phyloP scores from a whole-genome alignment of 805 yeast genomes.

The Metschnikowia orientalis region DNA sequence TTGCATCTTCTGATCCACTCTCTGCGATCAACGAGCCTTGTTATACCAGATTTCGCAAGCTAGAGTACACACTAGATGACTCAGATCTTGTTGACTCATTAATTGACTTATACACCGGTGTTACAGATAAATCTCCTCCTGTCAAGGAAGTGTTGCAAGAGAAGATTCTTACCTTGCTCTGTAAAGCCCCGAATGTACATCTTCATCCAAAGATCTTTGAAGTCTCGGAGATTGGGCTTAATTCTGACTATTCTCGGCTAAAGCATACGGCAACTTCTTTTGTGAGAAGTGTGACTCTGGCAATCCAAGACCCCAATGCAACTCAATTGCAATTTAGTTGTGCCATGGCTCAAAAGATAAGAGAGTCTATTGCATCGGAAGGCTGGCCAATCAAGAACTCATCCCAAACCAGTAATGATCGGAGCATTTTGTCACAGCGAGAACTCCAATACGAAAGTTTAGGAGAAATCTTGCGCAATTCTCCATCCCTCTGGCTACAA shows the following conservation, averaged over 20 bases:
- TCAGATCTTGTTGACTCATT: constrained; percentile 39
- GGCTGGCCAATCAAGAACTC: constrained; percentile 55
- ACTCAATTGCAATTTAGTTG: constrained; percentile 23
- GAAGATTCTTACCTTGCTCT: constrained; percentile 46
- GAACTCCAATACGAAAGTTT: constrained; percentile 72
- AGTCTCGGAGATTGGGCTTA: constrained; percentile 57
- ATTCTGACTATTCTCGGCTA: constrained; percentile 48
- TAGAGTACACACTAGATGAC: constrained; percentile 51
- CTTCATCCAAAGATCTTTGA: constrained; percentile 36
- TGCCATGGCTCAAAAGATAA: constrained; percentile 49
- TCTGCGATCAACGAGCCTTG: constrained; percentile 55
- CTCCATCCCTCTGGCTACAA: constrained; percentile 35
- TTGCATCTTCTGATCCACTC: constrained; percentile 60
- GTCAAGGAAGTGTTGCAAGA: constrained; percentile 53
- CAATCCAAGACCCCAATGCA: constrained; percentile 8
- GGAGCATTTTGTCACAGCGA: constrained; percentile 42
- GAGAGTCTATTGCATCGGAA: constrained; percentile 47
- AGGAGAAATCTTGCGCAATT: constrained; percentile 56
- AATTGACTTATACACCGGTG: constrained; percentile 50
- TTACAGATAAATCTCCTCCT: constrained; percentile 41
- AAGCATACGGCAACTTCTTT: constrained; percentile 58
- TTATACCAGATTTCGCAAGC: constrained; percentile 46
- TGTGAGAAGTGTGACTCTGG: constrained; percentile 54
- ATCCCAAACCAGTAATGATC: constrained; percentile 33
- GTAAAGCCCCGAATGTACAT: constrained; percentile 52